Evolutionary conservation across 441 rosid genomes (phyloP), one percentile per base, ranked within the genome.

Genomic region (Pelargonium myrrhifolium): DNA sequence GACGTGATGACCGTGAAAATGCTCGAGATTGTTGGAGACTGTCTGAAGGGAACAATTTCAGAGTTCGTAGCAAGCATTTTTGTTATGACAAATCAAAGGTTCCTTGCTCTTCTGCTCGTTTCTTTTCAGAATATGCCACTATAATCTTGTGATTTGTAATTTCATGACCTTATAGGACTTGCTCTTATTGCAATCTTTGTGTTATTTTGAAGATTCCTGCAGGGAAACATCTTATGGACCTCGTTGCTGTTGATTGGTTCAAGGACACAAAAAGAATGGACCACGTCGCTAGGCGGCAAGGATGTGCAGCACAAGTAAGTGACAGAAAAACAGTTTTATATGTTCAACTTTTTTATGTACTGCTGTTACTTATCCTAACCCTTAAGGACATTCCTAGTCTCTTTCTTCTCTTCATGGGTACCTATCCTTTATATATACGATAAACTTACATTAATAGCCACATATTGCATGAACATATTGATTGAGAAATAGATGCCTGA

Each of bases 211-310:
- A 95, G 99, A 82, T 86, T 77, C 92, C 96, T 75, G 98, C 96
- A 1, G 99, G 97, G 75, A 95, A 92, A 76, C 99, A 85, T 79
- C 82, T 90, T 40, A 86, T 92, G 99, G 98, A 95, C 86, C 97
- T 95, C 10, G 95, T 92, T 62, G 98, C 99, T 55, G 98, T 95
- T 56, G 98, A 95, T 81, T 95, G 99, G 99, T 95, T 89, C 83
- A 95, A 95, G 80, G 98, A 92, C 71, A 81, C 88, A 37, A 95
- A 88, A 87, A 85, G 95, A 80, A 95, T 95, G 83, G 99, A 95
- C 78, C 97, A 95, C 78, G 98, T 92, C 53, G 92, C 84, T 64
- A 84, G 93, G 79, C 93, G 91, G 69, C 89, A 86, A 76, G 99
- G 96, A 74, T 92, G 99, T 72, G 97, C 93, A 0, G 97, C 93